phyloP scores from a whole-genome alignment of 495 filamentous ascomycete species.

The Terfezia claveryi region DNA sequence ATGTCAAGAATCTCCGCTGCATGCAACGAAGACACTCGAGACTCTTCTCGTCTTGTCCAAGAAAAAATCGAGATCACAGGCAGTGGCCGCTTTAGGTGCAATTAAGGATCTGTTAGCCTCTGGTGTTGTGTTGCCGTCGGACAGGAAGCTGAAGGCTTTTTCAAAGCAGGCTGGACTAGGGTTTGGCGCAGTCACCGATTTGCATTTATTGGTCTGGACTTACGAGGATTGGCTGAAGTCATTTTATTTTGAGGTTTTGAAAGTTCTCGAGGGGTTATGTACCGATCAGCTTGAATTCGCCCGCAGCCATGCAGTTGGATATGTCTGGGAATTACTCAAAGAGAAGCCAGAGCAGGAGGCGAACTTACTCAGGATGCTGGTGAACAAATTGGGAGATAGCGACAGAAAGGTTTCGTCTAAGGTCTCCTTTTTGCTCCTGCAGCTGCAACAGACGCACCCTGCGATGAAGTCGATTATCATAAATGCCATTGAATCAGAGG shows the following conservation, averaged over 20 bases:
- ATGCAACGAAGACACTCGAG: constrained; percentile 73
- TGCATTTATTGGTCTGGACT: constrained; percentile 69
- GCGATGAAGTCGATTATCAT: constrained; percentile 81
- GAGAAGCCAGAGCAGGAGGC: constrained; percentile 96
- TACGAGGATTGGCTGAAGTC: constrained; percentile 90
- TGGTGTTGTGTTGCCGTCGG: constrained; percentile 58
- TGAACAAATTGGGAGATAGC: constrained; percentile 88
- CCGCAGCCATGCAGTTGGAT: constrained; percentile 60
- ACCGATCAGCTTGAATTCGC: constrained; percentile 87
- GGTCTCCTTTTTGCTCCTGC: constrained; percentile 76
- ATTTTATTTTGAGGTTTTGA: constrained; percentile 73
- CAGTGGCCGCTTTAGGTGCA: constrained; percentile 72
- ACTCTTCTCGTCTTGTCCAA: constrained; percentile 54
- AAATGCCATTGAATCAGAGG: constrained; percentile 58
- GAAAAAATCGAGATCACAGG: constrained; percentile 83
- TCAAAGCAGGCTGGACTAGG: constrained; percentile 57
- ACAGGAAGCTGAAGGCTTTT: constrained; percentile 62
- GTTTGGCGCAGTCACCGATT: constrained; percentile 41
- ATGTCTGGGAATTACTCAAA: constrained; percentile 71
- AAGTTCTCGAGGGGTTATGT: constrained; percentile 74
- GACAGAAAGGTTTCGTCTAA: constrained; percentile 86
- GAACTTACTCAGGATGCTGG: constrained; percentile 69
- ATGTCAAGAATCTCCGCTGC: constrained; percentile 84
- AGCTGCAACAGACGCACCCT: constrained; percentile 68
- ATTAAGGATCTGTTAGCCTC: constrained; percentile 84